Base-by-base conservation (phyloP, 805 yeast genomes). In the Citeromyces matritensis region DNA sequence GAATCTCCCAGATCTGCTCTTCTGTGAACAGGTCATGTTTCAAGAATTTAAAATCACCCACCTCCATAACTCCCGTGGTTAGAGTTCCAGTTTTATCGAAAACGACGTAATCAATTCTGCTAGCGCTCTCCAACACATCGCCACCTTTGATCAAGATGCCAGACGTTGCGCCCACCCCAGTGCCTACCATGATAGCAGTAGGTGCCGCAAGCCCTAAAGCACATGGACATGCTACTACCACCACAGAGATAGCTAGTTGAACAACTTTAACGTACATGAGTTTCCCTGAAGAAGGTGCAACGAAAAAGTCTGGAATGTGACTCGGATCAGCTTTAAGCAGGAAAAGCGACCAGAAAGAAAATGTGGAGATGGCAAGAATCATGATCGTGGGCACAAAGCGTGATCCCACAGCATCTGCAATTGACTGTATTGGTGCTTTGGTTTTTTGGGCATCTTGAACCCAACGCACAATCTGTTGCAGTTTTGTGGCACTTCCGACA, bases 221-320 rank as follows among this genome's bases (percentile, higher is more conserved):
- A 64, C 98, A 91, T 0, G 99, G 99, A 54, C 99, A 91, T 2
- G 98, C 98, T 31, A 91, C 96, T 8, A 91, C 95, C 39, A 93
- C 70, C 4, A 91, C 98, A 5, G 94, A 75, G 17, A 91, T 88
- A 5, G 94, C 77, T 29, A 86, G 65, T 43, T 80, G 74, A 35
- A 93, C 52, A 46, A 55, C 40, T 23, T 36, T 44, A 5, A 51
- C 47, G 25, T 43, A 36, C 27, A 33, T 33, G 11, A 51, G 34
- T 5, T 42, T 30, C 12, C 31, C 35, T 10, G 37, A 35, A 3
- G 45, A 35, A 13, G 38, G 38, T 10, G 36, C 24, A 11, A 24
- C 26, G 31, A 55, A 54, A n/a, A 45, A 42, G 4, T 26, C 23
- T 2, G 60, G 58, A 13, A 49, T 32, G 2, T 23, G 24, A 24